Evolutionary conservation across 164 flowering plant genomes (phyloP), one percentile per base, ranked within the genome.

Genomic region (Macadamia integrifolia): DNA sequence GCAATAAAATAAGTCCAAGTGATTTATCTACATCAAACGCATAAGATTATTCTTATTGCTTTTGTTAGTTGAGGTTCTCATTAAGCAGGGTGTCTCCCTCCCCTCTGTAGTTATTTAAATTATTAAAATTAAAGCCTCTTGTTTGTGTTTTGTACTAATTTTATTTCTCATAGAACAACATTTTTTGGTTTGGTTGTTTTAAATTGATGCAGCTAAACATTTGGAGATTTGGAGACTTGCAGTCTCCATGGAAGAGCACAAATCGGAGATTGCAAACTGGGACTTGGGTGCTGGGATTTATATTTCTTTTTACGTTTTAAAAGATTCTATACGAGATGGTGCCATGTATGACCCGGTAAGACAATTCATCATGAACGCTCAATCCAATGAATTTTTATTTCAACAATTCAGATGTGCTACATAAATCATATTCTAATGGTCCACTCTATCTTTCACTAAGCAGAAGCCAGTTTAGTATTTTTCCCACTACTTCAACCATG

Each of bases 211-310:
- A 95, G 99, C 73, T 58, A 72, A 89, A 67, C 88, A 95, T 72
- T 74, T 91, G 17, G 93, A 91, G 72, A 75, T 95, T 67, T 88
- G 91, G 96, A 81, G 79, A 73, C 80, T 89, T 69, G 92, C 86
- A 62, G 81, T 79, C 64, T 74, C 85, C 65, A 89, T 95, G 98
- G 97, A 92, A 75, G 93, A 82, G 65, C 83, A 89, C 77, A 92
- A 88, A 76, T 82, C 91, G n/a, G 99, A 92, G 82, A 95, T 95
- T 79, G 98, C 91, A 67, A 81, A 93, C 60, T 95, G 99, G 99
- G 96, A 92, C 71, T 80, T 92, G 76, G 99, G 99, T 68, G 97
- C 97, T 77, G 98, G 97, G 74, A 76, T 95, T 60, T 92, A 89
- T 75, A 75, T 92, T 55, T 85, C 92, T 12, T 95, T 85, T 69